phyloP scores from a whole-genome alignment of 768 basidiomycete genomes.

The Serendipita indica region DNA sequence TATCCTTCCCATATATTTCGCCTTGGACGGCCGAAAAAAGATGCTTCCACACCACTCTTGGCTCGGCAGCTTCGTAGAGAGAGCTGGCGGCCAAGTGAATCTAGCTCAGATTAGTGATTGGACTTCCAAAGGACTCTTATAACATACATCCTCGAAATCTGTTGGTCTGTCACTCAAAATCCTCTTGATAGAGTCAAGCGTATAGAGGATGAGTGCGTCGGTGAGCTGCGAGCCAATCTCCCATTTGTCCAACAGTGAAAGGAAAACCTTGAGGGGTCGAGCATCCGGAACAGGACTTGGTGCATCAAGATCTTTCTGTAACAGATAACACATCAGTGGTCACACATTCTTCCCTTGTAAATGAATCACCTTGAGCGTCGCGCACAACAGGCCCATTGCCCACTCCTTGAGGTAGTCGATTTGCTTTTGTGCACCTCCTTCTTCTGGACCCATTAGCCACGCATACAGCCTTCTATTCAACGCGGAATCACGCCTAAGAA shows the following conservation, averaged over 20 bases:
- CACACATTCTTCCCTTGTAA: neutral
- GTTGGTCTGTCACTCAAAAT: conserved; percentile 39
- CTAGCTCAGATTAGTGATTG: conserved; percentile 24
- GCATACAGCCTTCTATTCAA: conserved; percentile 84
- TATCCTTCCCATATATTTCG: conserved; percentile 27
- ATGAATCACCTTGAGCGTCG: conserved; percentile 47
- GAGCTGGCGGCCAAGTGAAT: conserved; percentile 71
- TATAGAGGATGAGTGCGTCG: conserved; percentile 61
- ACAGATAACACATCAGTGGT: neutral
- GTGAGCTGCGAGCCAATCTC: conserved; percentile 79
- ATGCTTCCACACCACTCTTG: conserved; percentile 71
- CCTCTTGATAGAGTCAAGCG: conserved; percentile 55
- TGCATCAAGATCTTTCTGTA: conserved; percentile 28
- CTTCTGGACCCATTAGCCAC: conserved; percentile 80
- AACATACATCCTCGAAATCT: conserved; percentile 44
- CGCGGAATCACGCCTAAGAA: conserved; percentile 82
- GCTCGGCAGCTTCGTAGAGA: conserved; percentile 87
- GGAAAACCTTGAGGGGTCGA: conserved; percentile 88
- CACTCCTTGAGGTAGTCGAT: conserved; percentile 51
- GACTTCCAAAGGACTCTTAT: conserved; percentile 1
- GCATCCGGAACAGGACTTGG: conserved; percentile 62
- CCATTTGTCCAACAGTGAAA: conserved; percentile 92
- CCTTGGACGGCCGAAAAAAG: conserved; percentile 43
- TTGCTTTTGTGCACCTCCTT: conserved; percentile 53
- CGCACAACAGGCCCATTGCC: conserved; percentile 53